Evolutionary conservation across 345 rosid genomes (phyloP).

Genomic region (Noccaea bulbosa): DNA sequence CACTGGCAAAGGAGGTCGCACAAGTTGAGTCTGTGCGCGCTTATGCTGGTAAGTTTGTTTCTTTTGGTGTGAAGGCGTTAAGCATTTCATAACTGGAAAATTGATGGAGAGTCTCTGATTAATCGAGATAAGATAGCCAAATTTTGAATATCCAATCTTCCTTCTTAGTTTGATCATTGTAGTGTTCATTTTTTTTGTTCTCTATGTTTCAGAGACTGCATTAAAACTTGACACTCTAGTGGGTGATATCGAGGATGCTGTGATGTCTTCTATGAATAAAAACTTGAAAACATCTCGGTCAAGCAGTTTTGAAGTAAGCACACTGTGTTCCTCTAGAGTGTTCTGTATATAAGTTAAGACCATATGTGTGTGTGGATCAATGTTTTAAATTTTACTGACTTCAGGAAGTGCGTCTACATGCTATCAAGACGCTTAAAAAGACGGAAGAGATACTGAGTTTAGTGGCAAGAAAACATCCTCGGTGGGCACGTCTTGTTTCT

Average conservation of each 20-base stretch:
- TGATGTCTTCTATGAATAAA: conserved; percentile 67
- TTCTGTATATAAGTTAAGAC: background rate
- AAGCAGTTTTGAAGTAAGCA: conserved; percentile 66
- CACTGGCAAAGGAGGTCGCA: conserved; percentile 86
- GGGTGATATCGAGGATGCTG: conserved; percentile 94
- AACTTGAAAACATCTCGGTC: conserved; percentile 55
- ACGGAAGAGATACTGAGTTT: conserved; percentile 70
- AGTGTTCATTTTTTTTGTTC: conserved; percentile 5
- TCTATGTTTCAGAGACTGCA: conserved; percentile 74
- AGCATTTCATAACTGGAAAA: background rate
- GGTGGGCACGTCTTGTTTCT: conserved; percentile 73
- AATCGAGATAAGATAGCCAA: background rate
- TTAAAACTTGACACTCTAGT: conserved; percentile 78
- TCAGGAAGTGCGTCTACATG: conserved; percentile 65
- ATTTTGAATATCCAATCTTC: background rate
- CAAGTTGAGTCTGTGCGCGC: conserved; percentile 80
- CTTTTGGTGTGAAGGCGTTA: conserved; percentile 8
- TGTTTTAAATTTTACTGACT: conserved; percentile 21
- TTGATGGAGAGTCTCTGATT: background rate
- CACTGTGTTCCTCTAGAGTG: background rate
- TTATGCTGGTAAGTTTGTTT: conserved; percentile 68
- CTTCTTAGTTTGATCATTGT: conserved; percentile 15
- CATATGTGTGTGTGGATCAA: background rate
- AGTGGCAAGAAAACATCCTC: conserved; percentile 68
- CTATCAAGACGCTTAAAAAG: conserved; percentile 60